phyloP scores from a whole-genome alignment of 2,329 filamentous ascomycete species.

The Dactylonectria estremocensis region DNA sequence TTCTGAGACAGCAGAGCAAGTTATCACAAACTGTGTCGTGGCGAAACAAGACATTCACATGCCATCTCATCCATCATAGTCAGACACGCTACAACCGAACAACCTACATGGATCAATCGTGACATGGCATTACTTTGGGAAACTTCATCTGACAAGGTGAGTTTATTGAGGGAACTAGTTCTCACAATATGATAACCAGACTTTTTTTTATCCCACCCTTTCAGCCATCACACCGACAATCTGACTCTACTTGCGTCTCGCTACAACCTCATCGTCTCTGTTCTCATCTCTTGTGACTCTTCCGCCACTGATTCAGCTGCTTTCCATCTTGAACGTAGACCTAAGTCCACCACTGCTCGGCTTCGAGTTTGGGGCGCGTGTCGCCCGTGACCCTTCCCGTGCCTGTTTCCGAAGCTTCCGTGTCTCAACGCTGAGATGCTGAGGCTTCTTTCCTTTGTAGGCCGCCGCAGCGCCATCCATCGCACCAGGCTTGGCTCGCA shows the following conservation, averaged over 20 bases:
- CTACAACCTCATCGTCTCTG: slow-evolving; percentile 38
- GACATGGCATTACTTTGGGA: neutral
- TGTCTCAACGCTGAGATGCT: slow-evolving; percentile 45
- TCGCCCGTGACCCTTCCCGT: slow-evolving; percentile 36
- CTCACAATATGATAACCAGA: slow-evolving; percentile 19
- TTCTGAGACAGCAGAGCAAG: neutral
- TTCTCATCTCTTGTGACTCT: neutral
- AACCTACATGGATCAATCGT: neutral
- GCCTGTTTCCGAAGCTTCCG: slow-evolving; percentile 41
- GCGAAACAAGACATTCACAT: neutral
- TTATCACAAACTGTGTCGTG: neutral
- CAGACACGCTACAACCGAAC: neutral
- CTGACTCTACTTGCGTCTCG: slow-evolving; percentile 28
- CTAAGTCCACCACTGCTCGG: slow-evolving; percentile 30
- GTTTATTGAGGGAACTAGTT: slow-evolving; percentile 2
- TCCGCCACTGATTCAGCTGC: slow-evolving; percentile 28
- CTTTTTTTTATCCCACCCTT: slow-evolving; percentile 11
- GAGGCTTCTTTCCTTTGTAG: slow-evolving; percentile 46
- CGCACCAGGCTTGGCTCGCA: slow-evolving; percentile 18
- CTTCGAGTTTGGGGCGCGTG: slow-evolving; percentile 33
- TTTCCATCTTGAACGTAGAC: slow-evolving; percentile 39
- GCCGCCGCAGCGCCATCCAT: slow-evolving; percentile 12
- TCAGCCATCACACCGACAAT: slow-evolving; percentile 14
- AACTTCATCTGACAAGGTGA: slow-evolving; percentile 1
- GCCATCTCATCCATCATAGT: neutral